Conservation (phyloP, 1,284 basidiomycete species). For the Naganishia liquefaciens region DNA sequence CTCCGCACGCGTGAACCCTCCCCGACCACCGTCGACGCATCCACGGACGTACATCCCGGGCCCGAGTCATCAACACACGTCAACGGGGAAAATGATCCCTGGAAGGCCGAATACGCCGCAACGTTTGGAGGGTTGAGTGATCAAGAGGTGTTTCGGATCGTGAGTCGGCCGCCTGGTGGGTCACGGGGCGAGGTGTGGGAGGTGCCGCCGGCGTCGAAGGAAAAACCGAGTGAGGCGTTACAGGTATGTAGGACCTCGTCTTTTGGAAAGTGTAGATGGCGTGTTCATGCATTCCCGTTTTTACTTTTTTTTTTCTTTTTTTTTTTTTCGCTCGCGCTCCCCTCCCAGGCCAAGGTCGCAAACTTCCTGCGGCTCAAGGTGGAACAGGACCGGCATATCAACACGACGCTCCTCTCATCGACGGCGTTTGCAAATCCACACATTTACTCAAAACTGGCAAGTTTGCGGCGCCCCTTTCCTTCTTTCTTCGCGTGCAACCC, state of each 20-base stretch:
- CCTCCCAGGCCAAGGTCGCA: slow-evolving; percentile 74
- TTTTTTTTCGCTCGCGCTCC: too few species aligned
- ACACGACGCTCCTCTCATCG: slow-evolving; percentile 85
- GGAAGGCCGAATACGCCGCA: slow-evolving; percentile 1
- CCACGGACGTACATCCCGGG: too few species aligned
- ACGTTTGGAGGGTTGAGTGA: slow-evolving; percentile 38
- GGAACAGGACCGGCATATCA: slow-evolving; percentile 80
- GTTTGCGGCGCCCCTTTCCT: slow-evolving; percentile 10
- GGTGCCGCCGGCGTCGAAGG: slow-evolving; percentile 61
- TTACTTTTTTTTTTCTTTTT: too few species aligned
- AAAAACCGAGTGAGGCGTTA: slow-evolving; percentile 63
- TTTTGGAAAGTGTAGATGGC: too few species aligned
- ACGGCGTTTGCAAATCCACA: slow-evolving; percentile 92
- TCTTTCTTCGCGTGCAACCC: not conserved
- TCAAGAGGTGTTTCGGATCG: slow-evolving; percentile 40
- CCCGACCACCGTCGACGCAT: too few species aligned
- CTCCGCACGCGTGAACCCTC: too few species aligned
- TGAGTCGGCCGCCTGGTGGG: slow-evolving; percentile 51
- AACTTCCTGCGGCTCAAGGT: slow-evolving; percentile 75
- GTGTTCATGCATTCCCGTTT: too few species aligned
- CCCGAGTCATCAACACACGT: too few species aligned
- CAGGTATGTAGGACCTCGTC: slow-evolving; percentile 57
- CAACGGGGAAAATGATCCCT: too few species aligned
- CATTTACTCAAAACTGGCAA: slow-evolving; percentile 76
- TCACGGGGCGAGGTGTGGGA: slow-evolving; percentile 71